Evolutionary conservation across 2,329 filamentous ascomycete species (phyloP).

Genomic region (Fusarium fracticaudum): DNA sequence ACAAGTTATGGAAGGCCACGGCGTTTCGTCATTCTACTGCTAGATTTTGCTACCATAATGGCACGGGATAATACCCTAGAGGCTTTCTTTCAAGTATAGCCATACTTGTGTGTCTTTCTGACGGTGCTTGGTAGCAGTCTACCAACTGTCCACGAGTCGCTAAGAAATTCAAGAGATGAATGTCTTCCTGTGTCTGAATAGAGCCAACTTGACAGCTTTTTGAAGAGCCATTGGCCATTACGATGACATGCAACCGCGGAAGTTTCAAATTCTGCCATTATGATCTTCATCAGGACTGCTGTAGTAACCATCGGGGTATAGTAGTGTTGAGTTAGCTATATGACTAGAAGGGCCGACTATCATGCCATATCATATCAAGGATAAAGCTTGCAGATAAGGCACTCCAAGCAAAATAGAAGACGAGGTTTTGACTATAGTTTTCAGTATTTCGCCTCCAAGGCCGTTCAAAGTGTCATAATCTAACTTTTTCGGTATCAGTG

Average conservation of each 20-base stretch:
- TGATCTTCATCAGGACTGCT: not conserved
- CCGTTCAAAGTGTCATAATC: not conserved
- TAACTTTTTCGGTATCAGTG: not conserved
- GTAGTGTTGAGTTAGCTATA: not conserved
- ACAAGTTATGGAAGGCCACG: not conserved
- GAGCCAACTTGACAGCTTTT: not conserved
- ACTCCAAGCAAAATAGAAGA: not conserved
- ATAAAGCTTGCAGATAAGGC: not conserved
- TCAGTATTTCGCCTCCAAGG: fast-evolving
- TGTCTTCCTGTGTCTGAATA: not conserved
- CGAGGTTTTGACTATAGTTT: fast-evolving
- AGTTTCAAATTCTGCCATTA: fast-evolving
- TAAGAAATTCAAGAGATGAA: not conserved
- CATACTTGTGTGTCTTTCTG: not conserved
- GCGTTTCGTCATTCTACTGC: not conserved
- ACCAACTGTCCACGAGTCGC: not conserved
- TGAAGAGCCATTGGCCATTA: not conserved
- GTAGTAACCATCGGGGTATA: not conserved
- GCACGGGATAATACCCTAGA: not conserved
- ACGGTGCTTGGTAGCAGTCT: fast-evolving
- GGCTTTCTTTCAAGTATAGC: not conserved
- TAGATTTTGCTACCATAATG: fast-evolving
- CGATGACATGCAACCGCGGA: fast-evolving
- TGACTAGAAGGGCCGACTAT: not conserved
- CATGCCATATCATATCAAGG: not conserved